phyloP scores from a whole-genome alignment of 2,329 filamentous ascomycete species.

The Apiospora saccharicola region DNA sequence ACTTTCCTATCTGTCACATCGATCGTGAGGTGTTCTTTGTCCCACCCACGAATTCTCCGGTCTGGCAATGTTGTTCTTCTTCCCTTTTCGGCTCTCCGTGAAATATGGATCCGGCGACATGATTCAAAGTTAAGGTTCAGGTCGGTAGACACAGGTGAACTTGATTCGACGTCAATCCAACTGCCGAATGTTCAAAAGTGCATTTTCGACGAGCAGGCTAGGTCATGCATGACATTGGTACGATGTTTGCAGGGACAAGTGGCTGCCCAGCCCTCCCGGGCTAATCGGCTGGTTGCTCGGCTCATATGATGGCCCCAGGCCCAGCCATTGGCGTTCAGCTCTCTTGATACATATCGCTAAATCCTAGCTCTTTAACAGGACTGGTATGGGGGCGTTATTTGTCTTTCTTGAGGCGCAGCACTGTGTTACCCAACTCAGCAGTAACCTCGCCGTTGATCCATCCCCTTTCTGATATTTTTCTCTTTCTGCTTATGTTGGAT shows the following conservation, averaged over 20 bases:
- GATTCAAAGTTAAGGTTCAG: not conserved
- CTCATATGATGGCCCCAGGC: not conserved
- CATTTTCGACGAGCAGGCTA: not conserved
- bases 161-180: not conserved
- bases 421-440: not conserved
- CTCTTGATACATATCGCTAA: not conserved
- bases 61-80: too few relatives aligned
- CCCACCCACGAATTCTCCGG: not conserved
- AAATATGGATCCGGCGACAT: not conserved
- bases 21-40: not conserved
- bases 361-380: not conserved
- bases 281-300: not conserved
- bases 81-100: too few relatives aligned
- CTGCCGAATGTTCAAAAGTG: not conserved
- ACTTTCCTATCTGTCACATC: not conserved
- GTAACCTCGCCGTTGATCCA: not conserved
- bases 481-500: conserved; percentile 3
- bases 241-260: not conserved
- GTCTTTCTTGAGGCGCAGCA: not conserved
- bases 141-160: too few relatives aligned
- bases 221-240: not conserved
- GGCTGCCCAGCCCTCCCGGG: not conserved
- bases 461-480: too few relatives aligned
- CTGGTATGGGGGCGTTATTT: not conserved
- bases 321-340: not conserved